Percentiles rank a stretch among this genome's conserved stretches.
These are phyloP conservation scores for Talaromyces albobiverticillius DNA, from an alignment of 2,329 filamentous ascomycete species.

Conservation along the genomic window DNA sequence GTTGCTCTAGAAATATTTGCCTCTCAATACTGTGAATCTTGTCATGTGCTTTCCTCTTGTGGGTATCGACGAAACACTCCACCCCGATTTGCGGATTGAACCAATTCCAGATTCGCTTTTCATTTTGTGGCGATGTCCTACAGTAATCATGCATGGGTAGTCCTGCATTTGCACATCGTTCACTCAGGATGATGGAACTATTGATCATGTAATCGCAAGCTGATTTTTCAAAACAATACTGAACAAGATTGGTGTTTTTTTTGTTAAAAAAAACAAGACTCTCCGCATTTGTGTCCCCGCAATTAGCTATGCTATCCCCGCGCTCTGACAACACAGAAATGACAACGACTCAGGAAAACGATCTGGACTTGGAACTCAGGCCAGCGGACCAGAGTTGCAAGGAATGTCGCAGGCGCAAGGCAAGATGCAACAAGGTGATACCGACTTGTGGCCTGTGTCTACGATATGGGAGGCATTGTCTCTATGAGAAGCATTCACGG, in stretches of 20 bases:
- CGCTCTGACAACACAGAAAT: background rate
- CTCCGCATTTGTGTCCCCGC: background rate
- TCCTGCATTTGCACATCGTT: background rate
- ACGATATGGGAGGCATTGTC: conserved; percentile 45
- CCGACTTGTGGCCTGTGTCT: conserved; percentile 42
- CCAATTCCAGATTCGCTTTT: background rate
- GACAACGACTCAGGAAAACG: background rate
- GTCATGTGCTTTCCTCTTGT: background rate
- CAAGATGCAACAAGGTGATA: conserved; percentile 37
- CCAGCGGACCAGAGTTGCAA: conserved; percentile 20
- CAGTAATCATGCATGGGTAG: background rate
- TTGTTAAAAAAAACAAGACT: background rate
- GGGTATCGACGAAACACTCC: background rate
- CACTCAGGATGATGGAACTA: background rate
- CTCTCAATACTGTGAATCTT: background rate
- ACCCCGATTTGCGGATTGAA: background rate
- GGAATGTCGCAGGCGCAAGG: conserved; percentile 42
- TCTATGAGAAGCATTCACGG: conserved; percentile 49
- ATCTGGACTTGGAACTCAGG: background rate
- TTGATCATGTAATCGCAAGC: background rate
- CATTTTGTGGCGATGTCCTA: background rate
- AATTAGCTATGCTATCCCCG: conserved; percentile 1
- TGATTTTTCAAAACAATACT: background rate
- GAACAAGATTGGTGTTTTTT: background rate
- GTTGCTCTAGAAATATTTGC: background rate